These are phyloP conservation scores for Ailanthus altissimus DNA, from an alignment of 345 rosid genomes.

Conservation along the genomic window DNA sequence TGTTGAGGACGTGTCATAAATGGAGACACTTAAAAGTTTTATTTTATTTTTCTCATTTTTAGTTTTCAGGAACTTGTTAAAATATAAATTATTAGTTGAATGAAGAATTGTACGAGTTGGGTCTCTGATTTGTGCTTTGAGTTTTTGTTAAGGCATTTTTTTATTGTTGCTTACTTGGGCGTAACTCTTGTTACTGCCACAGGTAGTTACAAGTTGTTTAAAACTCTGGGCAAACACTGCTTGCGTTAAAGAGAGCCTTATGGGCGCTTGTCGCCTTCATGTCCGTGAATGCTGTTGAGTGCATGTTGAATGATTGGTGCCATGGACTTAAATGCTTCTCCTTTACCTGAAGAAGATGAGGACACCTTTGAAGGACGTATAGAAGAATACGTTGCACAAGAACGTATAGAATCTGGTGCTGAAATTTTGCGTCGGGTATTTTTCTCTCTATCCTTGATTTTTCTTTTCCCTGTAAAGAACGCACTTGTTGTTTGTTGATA, in stretches of 20 bases:
- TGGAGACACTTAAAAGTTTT: no score
- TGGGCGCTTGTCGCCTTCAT: conserved; percentile 6
- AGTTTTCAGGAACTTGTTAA: background rate
- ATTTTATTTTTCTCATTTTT: background rate
- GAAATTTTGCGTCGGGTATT: conserved; percentile 73
- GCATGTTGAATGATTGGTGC: conserved; percentile 65
- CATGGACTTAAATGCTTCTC: conserved; percentile 79
- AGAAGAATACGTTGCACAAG: conserved; percentile 49
- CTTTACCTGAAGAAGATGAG: conserved; percentile 79
- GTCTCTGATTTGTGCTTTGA: conserved; percentile 5
- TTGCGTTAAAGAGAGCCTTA: background rate
- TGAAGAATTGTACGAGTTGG: background rate
- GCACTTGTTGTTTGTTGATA: background rate
- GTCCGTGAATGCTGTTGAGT: conserved; percentile 33
- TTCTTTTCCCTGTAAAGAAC: background rate
- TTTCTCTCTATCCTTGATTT: background rate
- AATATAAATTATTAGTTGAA: background rate
- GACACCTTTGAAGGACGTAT: conserved; percentile 51
- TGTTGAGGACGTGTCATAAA: background rate
- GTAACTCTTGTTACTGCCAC: background rate
- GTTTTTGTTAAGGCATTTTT: background rate
- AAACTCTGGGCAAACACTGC: background rate
- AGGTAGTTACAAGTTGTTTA: background rate
- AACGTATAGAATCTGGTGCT: conserved; percentile 58
- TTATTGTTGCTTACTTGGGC: background rate